Conservation (phyloP, 768 basidiomycete genomes). For the Boletus rex-veris region DNA sequence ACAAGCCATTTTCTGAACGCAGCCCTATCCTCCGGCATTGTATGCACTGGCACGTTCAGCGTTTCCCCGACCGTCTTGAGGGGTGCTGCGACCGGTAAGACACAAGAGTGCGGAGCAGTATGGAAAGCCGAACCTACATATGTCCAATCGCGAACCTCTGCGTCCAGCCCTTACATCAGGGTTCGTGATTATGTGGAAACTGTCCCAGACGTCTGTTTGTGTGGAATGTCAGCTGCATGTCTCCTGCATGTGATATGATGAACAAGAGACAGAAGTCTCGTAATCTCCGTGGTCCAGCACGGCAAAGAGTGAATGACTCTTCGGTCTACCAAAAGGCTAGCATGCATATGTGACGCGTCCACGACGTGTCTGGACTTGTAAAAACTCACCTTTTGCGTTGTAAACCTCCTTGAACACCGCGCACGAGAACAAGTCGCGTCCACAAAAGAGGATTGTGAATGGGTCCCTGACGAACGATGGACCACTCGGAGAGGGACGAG, state of each 20-base stretch:
- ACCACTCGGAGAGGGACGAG: background rate
- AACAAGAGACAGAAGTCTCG: background rate
- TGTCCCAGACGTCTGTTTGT: slow-evolving; percentile 72
- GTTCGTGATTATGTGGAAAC: slow-evolving; percentile 65
- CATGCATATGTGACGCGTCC: background rate
- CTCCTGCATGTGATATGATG: background rate
- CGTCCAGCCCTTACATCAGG: slow-evolving; percentile 64
- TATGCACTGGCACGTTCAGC: slow-evolving; percentile 50
- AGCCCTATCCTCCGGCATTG: slow-evolving; percentile 55
- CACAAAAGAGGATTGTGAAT: slow-evolving; percentile 83
- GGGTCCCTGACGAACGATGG: slow-evolving; percentile 23
- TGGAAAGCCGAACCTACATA: slow-evolving; percentile 39
- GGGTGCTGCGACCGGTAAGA: slow-evolving; percentile 50
- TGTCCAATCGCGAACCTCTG: slow-evolving; percentile 51
- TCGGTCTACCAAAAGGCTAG: background rate
- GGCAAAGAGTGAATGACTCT: background rate
- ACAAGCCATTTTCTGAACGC: slow-evolving; percentile 69
- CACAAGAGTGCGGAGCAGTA: background rate
- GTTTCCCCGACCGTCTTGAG: slow-evolving; percentile 57
- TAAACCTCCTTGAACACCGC: slow-evolving; percentile 63
- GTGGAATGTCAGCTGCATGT: slow-evolving; percentile 7
- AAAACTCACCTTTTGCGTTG: slow-evolving; percentile 51
- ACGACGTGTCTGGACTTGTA: background rate
- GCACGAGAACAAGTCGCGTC: slow-evolving; percentile 87
- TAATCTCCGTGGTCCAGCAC: background rate